Evolutionary conservation across 306 rosid genomes (phyloP).

Genomic region (Trifolium dubium): DNA sequence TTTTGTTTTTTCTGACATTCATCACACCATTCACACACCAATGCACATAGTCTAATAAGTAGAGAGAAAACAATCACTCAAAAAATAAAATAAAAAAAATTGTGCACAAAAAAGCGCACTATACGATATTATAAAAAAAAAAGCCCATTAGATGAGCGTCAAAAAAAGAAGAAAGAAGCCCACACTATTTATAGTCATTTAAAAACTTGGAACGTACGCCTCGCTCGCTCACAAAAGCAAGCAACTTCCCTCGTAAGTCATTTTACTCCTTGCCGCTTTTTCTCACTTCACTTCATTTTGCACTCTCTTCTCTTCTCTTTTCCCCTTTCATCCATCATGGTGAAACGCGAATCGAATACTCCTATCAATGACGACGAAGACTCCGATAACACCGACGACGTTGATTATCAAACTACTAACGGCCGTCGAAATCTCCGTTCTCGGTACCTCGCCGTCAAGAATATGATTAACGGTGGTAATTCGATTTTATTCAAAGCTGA

Average conservation of each 20-base stretch:
- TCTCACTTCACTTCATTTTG: background rate
- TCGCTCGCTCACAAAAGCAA: background rate
- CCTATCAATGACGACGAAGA: background rate
- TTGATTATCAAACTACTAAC: slow-evolving; percentile 21
- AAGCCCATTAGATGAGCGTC: background rate
- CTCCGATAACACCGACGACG: background rate
- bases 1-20: too few relatives aligned
- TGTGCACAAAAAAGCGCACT: too few relatives aligned
- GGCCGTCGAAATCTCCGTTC: slow-evolving; percentile 47
- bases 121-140: background rate
- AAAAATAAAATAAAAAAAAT: too few relatives aligned
- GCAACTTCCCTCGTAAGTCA: slow-evolving; percentile 11
- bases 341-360: slow-evolving; percentile 29
- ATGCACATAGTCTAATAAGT: too few relatives aligned
- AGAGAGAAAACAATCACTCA: too few relatives aligned
- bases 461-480: slow-evolving; percentile 40
- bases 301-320: background rate
- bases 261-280: slow-evolving; percentile 8
- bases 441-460: slow-evolving; percentile 39
- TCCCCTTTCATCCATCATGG: background rate
- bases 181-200: background rate
- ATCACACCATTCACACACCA: too few relatives aligned
- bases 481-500: background rate
- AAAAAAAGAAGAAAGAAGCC: background rate
- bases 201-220: background rate